Evolutionary conservation across 1,139 yeast genomes (phyloP), one percentile per base, ranked within the genome.

Genomic region (Suhomyces atakaporum): DNA sequence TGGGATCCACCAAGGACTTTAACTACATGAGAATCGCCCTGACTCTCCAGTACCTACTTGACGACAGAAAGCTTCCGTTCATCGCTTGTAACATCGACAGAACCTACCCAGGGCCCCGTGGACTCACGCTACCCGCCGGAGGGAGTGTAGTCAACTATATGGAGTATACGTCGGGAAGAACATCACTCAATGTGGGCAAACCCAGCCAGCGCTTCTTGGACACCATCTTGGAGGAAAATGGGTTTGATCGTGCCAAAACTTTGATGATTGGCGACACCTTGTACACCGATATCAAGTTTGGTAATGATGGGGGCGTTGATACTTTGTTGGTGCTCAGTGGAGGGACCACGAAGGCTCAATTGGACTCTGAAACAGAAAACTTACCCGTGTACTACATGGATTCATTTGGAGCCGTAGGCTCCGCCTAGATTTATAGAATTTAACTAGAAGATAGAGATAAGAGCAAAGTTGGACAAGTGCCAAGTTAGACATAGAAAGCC

Each of bases 241-340:
- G 49, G 3, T 66, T 63, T 41, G 60, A 58, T 20, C 53, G 48
- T 29, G 40, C 41, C 14, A 55, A 47, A 29, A 63, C 73, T 0
- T 45, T 68, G 31, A 67, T 68, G 73, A 57, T 66, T 7, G 74
- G 74, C n/a, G 74, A 68, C 44, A 67, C 73, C 2, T 47, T 67
- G 25, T 67, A 67, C 40, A 68, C 74, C 1, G 74, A 68, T 41
- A 66, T 68, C 43, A 67, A 66, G 45, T 67, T 68, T 45, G 74
- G 73, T 1, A 67, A 67, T 43, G 73, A 67, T 40, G 72, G 73
- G 1, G 36, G 50, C 3, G 51, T 66, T 31, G 69, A 67, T 0
- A 51, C 70, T 1, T 44, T 67, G 31, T 53, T 67, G 45, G 73
- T 67, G 3, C 49, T 66, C 33, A 49, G 65, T 9, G 74, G 74